A percentile compares a stretch with the other conserved stretches of the same genome.
These are phyloP conservation scores for Hirsutella minnesotensis DNA, from an alignment of 2,329 filamentous ascomycete genomes.

Conservation along the genomic window DNA sequence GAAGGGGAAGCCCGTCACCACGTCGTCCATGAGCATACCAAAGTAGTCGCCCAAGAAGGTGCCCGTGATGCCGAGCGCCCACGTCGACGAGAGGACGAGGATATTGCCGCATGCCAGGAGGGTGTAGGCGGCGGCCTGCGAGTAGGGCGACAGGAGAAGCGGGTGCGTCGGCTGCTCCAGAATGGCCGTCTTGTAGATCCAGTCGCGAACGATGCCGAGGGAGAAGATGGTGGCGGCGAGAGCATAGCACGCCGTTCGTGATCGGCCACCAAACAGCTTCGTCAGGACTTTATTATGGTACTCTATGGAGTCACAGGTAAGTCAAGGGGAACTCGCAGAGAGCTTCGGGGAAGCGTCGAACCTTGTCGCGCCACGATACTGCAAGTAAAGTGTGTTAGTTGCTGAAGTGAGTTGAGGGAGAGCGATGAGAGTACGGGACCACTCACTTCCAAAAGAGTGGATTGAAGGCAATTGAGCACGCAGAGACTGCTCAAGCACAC, in stretches of 20 bases:
- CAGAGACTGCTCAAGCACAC: constrained; percentile 51
- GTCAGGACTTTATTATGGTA: constrained; percentile 86
- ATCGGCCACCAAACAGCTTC: constrained; percentile 69
- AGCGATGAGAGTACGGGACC: not conserved
- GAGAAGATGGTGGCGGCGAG: constrained; percentile 85
- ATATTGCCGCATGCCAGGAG: constrained; percentile 69
- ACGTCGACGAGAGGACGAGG: constrained; percentile 82
- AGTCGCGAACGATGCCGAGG: constrained; percentile 79
- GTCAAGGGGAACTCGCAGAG: not conserved
- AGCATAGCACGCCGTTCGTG: constrained; percentile 74
- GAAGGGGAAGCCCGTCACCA: constrained; percentile 93
- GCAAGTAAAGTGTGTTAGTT: not conserved
- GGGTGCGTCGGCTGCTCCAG: constrained; percentile 64
- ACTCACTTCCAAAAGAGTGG: constrained; percentile 99
- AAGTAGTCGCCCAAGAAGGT: constrained; percentile 99
- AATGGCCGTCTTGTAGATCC: constrained; percentile 76
- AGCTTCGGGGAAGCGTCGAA: constrained; percentile 18
- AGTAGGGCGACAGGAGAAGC: constrained; percentile 47
- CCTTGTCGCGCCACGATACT: constrained; percentile 78
- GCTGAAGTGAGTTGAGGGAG: not conserved
- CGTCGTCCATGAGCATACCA: constrained; percentile 90
- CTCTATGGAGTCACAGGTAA: constrained; percentile 41
- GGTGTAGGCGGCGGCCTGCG: constrained; percentile 53
- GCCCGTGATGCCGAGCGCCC: constrained; percentile 82
- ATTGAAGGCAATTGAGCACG: constrained; percentile 79